These are phyloP conservation scores for Lodderomyces margitis DNA, from an alignment of 1,139 yeast species.

Conservation along the genomic window DNA sequence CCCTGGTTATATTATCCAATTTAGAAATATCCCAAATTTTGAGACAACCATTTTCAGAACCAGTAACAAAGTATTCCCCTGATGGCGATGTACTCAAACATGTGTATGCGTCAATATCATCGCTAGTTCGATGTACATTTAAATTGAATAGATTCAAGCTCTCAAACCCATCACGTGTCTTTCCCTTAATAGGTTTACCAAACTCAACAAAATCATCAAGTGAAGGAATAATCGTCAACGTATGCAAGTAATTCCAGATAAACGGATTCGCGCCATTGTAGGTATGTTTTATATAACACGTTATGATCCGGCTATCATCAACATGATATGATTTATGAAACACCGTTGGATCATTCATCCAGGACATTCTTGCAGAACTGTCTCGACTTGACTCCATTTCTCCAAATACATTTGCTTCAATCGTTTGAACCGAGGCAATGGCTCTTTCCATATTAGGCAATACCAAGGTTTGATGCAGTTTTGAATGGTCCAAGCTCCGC, in stretches of 20 bases:
- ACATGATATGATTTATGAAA: slow-evolving; percentile 36
- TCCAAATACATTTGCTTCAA: slow-evolving; percentile 62
- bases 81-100: slow-evolving; percentile 61
- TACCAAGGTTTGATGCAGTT: slow-evolving; percentile 23
- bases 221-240: slow-evolving; percentile 54
- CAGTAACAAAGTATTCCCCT: slow-evolving; percentile 69
- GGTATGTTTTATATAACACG: slow-evolving; percentile 48
- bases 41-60: slow-evolving; percentile 69
- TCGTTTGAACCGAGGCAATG: slow-evolving; percentile 54
- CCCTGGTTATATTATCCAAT: slow-evolving; percentile 63
- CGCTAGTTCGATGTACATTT: slow-evolving; percentile 40
- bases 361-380: slow-evolving; percentile 6
- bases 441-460: slow-evolving; percentile 35
- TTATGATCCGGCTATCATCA: slow-evolving; percentile 32
- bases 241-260: slow-evolving; percentile 55
- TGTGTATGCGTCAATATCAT: slow-evolving; percentile 41
- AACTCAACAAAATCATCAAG: slow-evolving; percentile 67
- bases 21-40: slow-evolving; percentile 76
- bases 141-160: slow-evolving; percentile 2
- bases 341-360: slow-evolving; percentile 9
- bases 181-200: slow-evolving; percentile 34
- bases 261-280: slow-evolving; percentile 68
- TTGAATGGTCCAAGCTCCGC: slow-evolving; percentile 16
- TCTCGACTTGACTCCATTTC: slow-evolving; percentile 44
- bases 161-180: slow-evolving; percentile 1